Evolutionary conservation across 2,329 filamentous ascomycete genomes (phyloP).

Genomic region (Penicillium sclerotigenum): DNA sequence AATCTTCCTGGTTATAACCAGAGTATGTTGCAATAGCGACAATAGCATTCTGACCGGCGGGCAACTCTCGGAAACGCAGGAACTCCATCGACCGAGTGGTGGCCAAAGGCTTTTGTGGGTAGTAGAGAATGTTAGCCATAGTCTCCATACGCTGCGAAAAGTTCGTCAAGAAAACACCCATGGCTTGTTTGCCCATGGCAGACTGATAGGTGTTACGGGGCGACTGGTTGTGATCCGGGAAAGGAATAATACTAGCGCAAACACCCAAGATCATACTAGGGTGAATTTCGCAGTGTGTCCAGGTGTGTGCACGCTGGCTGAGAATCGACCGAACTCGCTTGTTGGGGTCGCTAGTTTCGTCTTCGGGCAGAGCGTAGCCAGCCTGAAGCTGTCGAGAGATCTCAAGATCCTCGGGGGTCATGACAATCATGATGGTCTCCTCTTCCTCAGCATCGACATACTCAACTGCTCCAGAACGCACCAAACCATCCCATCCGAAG

Average conservation of each 20-base stretch:
- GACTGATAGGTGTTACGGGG: constrained; percentile 99
- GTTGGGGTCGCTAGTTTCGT: constrained; percentile 70
- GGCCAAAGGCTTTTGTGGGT: constrained; percentile 93
- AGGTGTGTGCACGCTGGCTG: constrained; percentile 83
- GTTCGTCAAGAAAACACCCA: constrained; percentile 98
- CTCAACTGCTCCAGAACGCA: constrained; percentile 82
- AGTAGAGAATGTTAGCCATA: constrained; percentile 99
- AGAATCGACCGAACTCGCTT: constrained; percentile 83
- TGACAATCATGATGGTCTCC: constrained; percentile 98
- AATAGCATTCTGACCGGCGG: constrained; percentile 95
- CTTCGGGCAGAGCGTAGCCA: constrained; percentile 58
- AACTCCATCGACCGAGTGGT: constrained; percentile 99
- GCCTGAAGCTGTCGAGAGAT: constrained; percentile 67
- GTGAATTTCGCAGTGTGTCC: constrained; percentile 98
- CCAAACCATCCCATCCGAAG: constrained; percentile 85
- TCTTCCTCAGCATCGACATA: constrained; percentile 98
- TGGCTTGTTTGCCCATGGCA: constrained; percentile 99
- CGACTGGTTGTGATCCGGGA: constrained; percentile 97
- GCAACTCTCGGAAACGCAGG: constrained; percentile 93
- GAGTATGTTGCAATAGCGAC: constrained; percentile 97
- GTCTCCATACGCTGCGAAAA: constrained; percentile 98
- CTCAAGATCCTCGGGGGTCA: constrained; percentile 94
- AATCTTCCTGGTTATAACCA: constrained; percentile 99
- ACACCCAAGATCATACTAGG: constrained; percentile 98
- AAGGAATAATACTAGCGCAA: constrained; percentile 98